Base-by-base conservation (phyloP, 2,329 filamentous ascomycete genomes). In the Pseudogymnoascus sp. region DNA sequence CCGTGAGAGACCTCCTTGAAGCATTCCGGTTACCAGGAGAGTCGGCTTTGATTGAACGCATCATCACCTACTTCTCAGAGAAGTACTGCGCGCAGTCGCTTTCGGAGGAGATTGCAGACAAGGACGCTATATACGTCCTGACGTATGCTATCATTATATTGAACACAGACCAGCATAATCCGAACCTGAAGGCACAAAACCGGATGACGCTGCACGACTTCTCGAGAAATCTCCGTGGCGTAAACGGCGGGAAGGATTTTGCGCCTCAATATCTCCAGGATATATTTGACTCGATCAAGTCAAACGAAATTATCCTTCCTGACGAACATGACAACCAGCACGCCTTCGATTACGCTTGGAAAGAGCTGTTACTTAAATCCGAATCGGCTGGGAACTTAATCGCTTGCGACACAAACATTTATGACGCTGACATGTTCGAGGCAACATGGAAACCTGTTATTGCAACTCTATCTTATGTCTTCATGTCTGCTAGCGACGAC, bases 401-500 rank as follows among this genome's bases (percentile, higher is more conserved):
- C 35, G 79, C 93, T 31, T 95, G 92, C 72, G 83, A 96, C 67
- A 96, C 93, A 4, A 97, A 97, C 71, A 86, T 96, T 39, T 99
- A 91, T 73, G 95, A 99, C 74, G 90, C 92, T 3, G 92, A 99
- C 71, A 97, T 99, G 90, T 99, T 99, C 73, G 86, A 89, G 62
- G 89, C 92, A 21, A 97, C 92, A 0, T 99, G 95, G 94, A 92
- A 85, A 71, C 93, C 95, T 0, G 92, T 99, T 58, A 83, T 99
- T 37, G 92, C 94, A 3, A 97, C 95, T 0, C 78, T 99, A 61
- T 95, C 94, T 10, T 99, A 97, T 71, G 94, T 99, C 3, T 99
- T 99, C 77, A 96, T 97, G 88, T 97, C 93, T 36, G 95, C 95
- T 13, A 96, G 92, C 0, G 95, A 99, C 70, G 94, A 99, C 72